Base-by-base conservation (phyloP, 257 asterid genomes). In the Primulina eburnea region DNA sequence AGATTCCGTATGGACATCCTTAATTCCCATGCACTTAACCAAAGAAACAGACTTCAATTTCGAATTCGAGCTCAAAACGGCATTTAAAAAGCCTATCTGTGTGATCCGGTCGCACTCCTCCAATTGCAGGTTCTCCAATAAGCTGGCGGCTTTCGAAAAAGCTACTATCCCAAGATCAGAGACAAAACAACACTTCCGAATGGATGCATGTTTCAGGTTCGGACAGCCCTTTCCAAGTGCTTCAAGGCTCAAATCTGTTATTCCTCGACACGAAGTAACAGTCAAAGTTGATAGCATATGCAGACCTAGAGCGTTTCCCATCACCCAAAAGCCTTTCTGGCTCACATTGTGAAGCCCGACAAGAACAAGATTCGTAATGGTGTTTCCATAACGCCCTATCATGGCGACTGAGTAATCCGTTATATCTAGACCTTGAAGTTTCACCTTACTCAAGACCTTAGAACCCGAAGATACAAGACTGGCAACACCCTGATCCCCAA, bases 271-370 rank as follows among this genome's bases (percentile, higher is more conserved):
- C 0, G 87, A 85, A 56, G 83, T 80, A 72, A 94, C 76, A 0
- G 85, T 68, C 71, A 94, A 77, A 53, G 96, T 87, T 34, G 86
- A 75, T 20, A 94, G 79, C 1, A 70, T 56, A 65, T 81, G 79
- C 17, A 94, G 82, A 61, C 97, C 99, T 68, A 52, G 80, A 28
- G 96, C 90, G 24, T 76, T 87, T 14, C 88, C 96, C 99, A 94
- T 94, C 62, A 84, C 96, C 99, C 97, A 94, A 77, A 94, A 89
- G 5, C 99, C 96, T 78, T 81, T 87, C 76, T 91, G 88, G 82
- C 85, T 90, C 16, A 94, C 96, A 5, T 82, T 88, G 18, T 76
- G 88, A 79, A 94, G 97, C 32, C 85, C 85, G 1, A 77, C 29
- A 3, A 94, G 85, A 9, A 81, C 83, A 43, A 94, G 96, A 80